A percentile compares a stretch with the other conserved stretches of the same genome.
Conservation (phyloP, 768 basidiomycete genomes). For the Termitomyces sp. region DNA sequence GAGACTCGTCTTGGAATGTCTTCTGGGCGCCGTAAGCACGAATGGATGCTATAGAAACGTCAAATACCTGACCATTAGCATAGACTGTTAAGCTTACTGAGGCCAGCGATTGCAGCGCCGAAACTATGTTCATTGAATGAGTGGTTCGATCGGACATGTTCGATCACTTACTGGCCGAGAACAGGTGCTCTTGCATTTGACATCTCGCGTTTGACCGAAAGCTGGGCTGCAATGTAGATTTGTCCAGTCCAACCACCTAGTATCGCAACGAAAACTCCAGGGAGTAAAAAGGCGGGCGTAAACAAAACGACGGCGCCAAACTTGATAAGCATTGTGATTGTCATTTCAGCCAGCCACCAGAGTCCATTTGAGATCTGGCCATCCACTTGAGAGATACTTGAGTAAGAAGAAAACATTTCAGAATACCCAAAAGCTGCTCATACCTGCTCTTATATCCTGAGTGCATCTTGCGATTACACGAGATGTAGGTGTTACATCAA, state of each 20-base stretch:
- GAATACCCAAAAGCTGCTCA: slow-evolving; percentile 4
- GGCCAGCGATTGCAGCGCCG: slow-evolving; percentile 55
- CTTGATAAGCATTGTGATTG: slow-evolving; percentile 36
- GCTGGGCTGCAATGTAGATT: slow-evolving; percentile 42
- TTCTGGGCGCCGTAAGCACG: slow-evolving; percentile 63
- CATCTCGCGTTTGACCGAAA: slow-evolving; percentile 47
- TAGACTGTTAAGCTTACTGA: slow-evolving; percentile 29
- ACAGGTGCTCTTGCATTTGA: slow-evolving; percentile 35
- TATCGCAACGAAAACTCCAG: slow-evolving; percentile 36
- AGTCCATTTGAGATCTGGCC: slow-evolving; percentile 26
- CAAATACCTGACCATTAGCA: not conserved
- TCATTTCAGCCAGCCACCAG: slow-evolving; percentile 23
- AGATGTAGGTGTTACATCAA: slow-evolving; percentile 41
- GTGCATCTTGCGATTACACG: slow-evolving; percentile 67
- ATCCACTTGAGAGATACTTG: slow-evolving; percentile 47
- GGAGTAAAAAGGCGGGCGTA: slow-evolving; percentile 44
- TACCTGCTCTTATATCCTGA: slow-evolving; percentile 52
- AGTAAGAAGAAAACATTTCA: slow-evolving; percentile 18
- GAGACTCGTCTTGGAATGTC: slow-evolving; percentile 39
- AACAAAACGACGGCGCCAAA: slow-evolving; percentile 41
- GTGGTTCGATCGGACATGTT: slow-evolving; percentile 5
- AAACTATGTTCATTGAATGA: slow-evolving; percentile 26
- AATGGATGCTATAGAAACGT: slow-evolving; percentile 40
- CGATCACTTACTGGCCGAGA: slow-evolving; percentile 35
- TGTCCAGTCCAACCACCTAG: slow-evolving; percentile 42